Evolutionary conservation across 139 green algal species (phyloP), one percentile per base, ranked within the genome.

Genomic region (Ettlia oleoabundans): DNA sequence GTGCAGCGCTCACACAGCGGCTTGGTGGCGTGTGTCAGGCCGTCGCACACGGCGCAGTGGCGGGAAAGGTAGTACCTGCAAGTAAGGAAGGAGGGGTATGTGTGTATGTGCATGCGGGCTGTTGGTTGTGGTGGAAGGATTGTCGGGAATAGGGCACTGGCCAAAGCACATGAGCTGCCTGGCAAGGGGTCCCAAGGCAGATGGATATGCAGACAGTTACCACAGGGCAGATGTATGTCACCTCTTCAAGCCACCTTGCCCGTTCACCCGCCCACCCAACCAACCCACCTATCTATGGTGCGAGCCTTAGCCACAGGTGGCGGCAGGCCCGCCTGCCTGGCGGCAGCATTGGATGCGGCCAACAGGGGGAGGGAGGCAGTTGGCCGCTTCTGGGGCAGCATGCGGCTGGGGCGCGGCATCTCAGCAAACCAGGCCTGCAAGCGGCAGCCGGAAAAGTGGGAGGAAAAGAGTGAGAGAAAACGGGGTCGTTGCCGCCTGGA

Each of bases 31-130:
- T 79, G 85, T 3, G 95, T 98, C 40, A 97, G 89, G 18, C 83
- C 83, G 81, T 97, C 95, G 88, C 96, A 99, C 69, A 97, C 91
- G 5, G 90, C 93, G 85, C 96, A 99, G 87, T 98, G 94, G 21
- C 91, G 87, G 2, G 95, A 98, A 21, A 97, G 85, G 84, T 98
- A 99, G 89, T 95, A 99, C 42, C 86, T 82, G 40, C 22, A 2
- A n/a, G n/a, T n/a, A n/a, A n/a, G n/a, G n/a, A n/a, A 64, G 42
- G 6, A 4, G 5, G 72, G 4, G 41, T 6, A 28, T 42, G 41
- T 41, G 4, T n/a, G 24, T 30, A 9, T 67, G 22, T n/a, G 22
- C 19, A 73, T 33, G 66, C 66, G 32, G 6, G 68, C 38, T 38
- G 42, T 70, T n/a, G n/a, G n/a, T n/a, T n/a, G n/a, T n/a, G n/a